These are phyloP conservation scores for Picea abies DNA, from an alignment of 83 land plant genomes.

Conservation along the genomic window DNA sequence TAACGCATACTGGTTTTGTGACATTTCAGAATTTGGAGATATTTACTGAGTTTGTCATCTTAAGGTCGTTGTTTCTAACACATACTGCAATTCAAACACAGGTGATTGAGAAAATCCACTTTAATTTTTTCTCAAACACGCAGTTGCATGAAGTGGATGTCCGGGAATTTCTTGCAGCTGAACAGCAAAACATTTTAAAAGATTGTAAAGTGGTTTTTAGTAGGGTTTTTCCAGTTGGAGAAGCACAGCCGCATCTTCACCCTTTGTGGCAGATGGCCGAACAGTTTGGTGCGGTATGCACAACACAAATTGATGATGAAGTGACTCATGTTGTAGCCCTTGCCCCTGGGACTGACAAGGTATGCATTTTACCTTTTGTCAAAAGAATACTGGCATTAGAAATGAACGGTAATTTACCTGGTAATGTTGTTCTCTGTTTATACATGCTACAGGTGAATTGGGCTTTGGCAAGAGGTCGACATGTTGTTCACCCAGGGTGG, in stretches of 20 bases:
- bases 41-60: neutral
- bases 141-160: constrained; percentile 85
- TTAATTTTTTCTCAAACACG: constrained; percentile 68
- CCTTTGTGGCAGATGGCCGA: constrained; percentile 98
- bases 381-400: neutral
- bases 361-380: constrained; percentile 18
- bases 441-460: constrained; percentile 85
- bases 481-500: constrained; percentile 96
- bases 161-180: constrained; percentile 80
- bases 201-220: constrained; percentile 93
- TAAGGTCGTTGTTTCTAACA: neutral
- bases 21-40: neutral
- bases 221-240: constrained; percentile 94
- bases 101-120: constrained; percentile 95
- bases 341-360: constrained; percentile 99
- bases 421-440: neutral
- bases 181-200: constrained; percentile 71
- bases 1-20: neutral
- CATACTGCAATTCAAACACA: constrained; percentile 20
- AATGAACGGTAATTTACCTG: neutral
- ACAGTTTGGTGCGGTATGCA: constrained; percentile 96
- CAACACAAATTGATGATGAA: constrained; percentile 80
- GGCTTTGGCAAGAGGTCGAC: constrained; percentile 91
- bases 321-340: constrained; percentile 99
- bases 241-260: constrained; percentile 89